Conservation (phyloP, 495 filamentous ascomycete genomes). For the Trichocladium uniseriatum region DNA sequence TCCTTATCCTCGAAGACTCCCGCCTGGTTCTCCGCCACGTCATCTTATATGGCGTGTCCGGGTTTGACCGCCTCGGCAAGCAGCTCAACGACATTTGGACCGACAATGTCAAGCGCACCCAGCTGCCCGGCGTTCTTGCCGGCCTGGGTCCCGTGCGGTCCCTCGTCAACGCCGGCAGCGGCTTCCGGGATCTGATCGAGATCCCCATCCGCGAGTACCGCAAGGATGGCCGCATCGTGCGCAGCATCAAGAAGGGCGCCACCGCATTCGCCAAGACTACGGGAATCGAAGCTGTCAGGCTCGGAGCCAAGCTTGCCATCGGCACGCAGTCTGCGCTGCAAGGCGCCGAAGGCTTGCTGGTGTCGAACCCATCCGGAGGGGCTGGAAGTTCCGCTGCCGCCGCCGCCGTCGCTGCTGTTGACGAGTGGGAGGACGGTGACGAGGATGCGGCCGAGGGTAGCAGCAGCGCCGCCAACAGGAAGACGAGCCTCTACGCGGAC, state of each 20-base stretch:
- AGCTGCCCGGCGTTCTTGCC: conserved; percentile 80
- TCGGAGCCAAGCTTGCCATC: conserved; percentile 90
- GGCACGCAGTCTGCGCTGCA: conserved; percentile 88
- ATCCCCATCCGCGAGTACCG: conserved; percentile 86
- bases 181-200: conserved; percentile 75
- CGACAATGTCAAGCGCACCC: conserved; percentile 82
- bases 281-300: conserved; percentile 77
- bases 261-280: conserved; percentile 85
- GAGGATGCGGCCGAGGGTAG: conserved; percentile 43
- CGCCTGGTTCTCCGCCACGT: conserved; percentile 80
- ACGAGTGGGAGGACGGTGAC: conserved; percentile 56
- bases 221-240: conserved; percentile 86
- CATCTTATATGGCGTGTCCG: conserved; percentile 84
- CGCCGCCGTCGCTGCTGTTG: conserved; percentile 28
- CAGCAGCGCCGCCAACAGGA: conserved; percentile 34
- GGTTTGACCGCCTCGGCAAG: conserved; percentile 79
- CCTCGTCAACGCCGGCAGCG: conserved; percentile 80
- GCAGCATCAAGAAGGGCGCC: conserved; percentile 85
- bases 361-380: conserved; percentile 36
- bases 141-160: conserved; percentile 85
- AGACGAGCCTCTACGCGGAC: conserved; percentile 83
- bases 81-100: conserved; percentile 95
- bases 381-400: conserved; percentile 13
- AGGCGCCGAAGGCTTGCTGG: conserved; percentile 71
- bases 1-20: conserved; percentile 81